Evolutionary conservation across 176 grass and related monocot species (phyloP), one percentile per base, ranked within the genome.

Genomic region (Pharus latifolius): DNA sequence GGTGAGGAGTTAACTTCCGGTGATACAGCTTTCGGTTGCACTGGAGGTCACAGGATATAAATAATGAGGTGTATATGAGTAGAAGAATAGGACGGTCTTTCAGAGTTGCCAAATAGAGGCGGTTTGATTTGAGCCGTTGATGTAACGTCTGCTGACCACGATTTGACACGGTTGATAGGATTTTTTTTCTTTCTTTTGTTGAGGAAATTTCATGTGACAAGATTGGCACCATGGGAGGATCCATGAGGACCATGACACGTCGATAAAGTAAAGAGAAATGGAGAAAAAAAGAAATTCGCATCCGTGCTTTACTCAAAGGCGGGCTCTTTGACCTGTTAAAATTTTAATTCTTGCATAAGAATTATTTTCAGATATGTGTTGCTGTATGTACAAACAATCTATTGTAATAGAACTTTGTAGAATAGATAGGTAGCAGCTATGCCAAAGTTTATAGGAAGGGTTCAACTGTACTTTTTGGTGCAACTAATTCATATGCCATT

Each of bases 231-330:
- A 20, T 17, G 33, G 29, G 18, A 35, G 56, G 54, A 53, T 6
- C 28, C 55, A 59, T 71, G 66, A n/a, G n/a, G n/a, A n/a, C n/a
- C n/a, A n/a, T n/a, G 66, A 67, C 75, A 33, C 49, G 19, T 56
- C 55, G 6, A 46, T 47, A 0, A 10, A 10, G 5, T 40, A 30
- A 35, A 33, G 38, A 31, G 30, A 40, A 26, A 16, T 10, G 62
- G 60, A 46, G 73, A 52, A 28, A 55, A 56, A 13, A 72, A n/a
- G 31, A 41, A 58, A 71, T 56, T 60, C 9, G 51, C 42, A 67
- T 32, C 75, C 38, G 52, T 67, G 42, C 60, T 78, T 78, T 50
- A 18, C 67, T 66, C 74, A 57, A 78, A 59, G 25, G 74, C 3
- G 34, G 11, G 8, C n/a, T 4, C 19, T 52, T 78, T 73, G 60